Evolutionary conservation across 345 rosid species (phyloP), one percentile per base, ranked within the genome.

Genomic region (Trapa bicornis): DNA sequence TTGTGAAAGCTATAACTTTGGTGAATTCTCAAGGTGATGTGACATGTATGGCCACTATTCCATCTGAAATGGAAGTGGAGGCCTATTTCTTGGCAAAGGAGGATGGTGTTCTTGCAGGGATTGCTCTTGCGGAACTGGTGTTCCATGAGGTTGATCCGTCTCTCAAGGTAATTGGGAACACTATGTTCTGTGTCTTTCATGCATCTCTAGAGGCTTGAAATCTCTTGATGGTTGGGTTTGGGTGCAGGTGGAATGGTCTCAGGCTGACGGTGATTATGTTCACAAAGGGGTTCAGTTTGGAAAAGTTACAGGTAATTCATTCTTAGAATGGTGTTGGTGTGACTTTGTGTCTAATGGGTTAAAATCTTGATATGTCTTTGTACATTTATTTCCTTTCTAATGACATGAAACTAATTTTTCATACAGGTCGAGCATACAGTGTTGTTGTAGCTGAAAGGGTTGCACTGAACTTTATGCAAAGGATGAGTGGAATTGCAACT

Each of bases 401-500:
- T 4, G 29, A 22, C 29, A 22, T 22, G 29, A 22, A 22, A 22
- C 29, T 22, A 22, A 22, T 22, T 22, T 22, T 22, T 22, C 29
- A 11, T 75, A 70, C 85, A 83, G 97, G 99, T 41, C 80, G 75
- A 60, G 96, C 99, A 37, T 95, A 84, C 75, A 87, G 78, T 74
- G 82, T 95, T 67, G 87, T 95, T 75, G 87, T 86, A 66, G 89
- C 97, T 15, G 99, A 95, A 83, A 84, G 99, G 69, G 88, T 91
- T 72, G 96, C 74, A 70, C 84, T 95, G 64, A 91, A 95, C 73
- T 95, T 91, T 77, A 87, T 95, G 92, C 97, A 95, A 79, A 85
- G 94, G 82, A 95, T 91, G 97, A 95, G 97, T 66, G 99, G 96
- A 71, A 89, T 91, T 75, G 99, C 99, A 3, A 89, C 99, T 33